Evolutionary conservation across 164 flowering plant genomes (phyloP), one percentile per base, ranked within the genome.

Genomic region (Macadamia integrifolia): DNA sequence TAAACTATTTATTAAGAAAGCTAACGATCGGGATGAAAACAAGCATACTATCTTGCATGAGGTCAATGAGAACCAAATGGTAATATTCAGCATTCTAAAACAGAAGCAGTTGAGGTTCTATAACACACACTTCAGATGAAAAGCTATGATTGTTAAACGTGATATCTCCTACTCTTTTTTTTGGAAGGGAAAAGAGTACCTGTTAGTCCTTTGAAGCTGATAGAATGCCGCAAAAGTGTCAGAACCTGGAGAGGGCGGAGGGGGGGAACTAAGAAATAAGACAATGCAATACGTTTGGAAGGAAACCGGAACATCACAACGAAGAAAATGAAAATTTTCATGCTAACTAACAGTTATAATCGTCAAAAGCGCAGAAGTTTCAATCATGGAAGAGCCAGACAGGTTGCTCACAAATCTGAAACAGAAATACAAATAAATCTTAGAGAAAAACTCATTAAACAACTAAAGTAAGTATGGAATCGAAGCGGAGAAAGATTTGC

Each of bases 371-470:
- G 84, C 77, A 46, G 74, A 78, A 58, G 88, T 80, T 71, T 92
- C 92, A 28, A 89, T 75, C 86, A 87, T 82, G 9, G 98, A 90
- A 57, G 96, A 86, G 78, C 95, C 98, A 0, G 75, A 84, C 74
- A 93, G 77, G 81, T 90, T 93, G 88, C 95, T 89, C 8, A 90
- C 95, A 62, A 92, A 93, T 80, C 98, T 90, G 80, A 35, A 35
- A 58, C 49, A 3, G 40, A 44, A 31, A 70, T n/a, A 12, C 10
- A 62, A 40, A 55, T 29, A 3, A 53, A 28, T 40, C 18, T 1
- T 18, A 56, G 58, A n/a, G 53, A 18, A 52, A 28, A 29, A 17
- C 9, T 9, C 60, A 18, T 58, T 8, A 58, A 58, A 23, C 32
- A 28, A 9, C n/a, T 6, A 2, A 7, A 3, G 10, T 3, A 58